Base-by-base conservation (phyloP, 495 filamentous ascomycete genomes). In the Coniosporium apollinis region DNA sequence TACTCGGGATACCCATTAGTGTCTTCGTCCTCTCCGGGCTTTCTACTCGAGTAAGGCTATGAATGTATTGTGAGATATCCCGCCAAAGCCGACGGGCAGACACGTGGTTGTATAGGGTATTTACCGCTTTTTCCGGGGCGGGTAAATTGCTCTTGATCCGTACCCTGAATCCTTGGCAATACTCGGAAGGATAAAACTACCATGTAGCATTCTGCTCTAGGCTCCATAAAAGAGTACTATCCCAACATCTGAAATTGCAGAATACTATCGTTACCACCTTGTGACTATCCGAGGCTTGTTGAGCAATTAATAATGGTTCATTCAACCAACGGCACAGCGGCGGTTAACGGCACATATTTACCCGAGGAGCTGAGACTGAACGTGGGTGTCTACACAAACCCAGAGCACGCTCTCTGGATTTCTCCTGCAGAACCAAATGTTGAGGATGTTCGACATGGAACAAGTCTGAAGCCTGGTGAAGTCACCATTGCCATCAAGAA, bases 341-440 rank as follows among this genome's bases (percentile, higher is more conserved):
- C n/a, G n/a, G n/a, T n/a, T n/a, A n/a, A n/a, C n/a, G n/a, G 9
- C 9, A 24, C 18, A 29, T 43, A 4, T 35, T 35, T 11, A 31
- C 15, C 2, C 40, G 34, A 10, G 24, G 9, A 7, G 21, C 38
- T 19, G 13, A 19, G 10, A 22, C n/a, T 18, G 16, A 4, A 8
- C 25, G 19, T n/a, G n/a, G n/a, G n/a, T n/a, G n/a, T n/a, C n/a
- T n/a, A n/a, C n/a, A n/a, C n/a, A n/a, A n/a, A n/a, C n/a, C n/a
- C n/a, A 18, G 42, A 45, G 18, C 31, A 18, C 17, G 34, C 41
- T 30, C 17, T 45, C 5, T 32, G 42, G 13, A 22, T 45, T 6
- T 36, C 37, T 3, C 22, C 31, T 2, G 37, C 42, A 2, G 37
- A 31, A 8, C 40, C 22, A n/a, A 26, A 26, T 26, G 13, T 13